Base-by-base conservation (phyloP, 1,139 yeast genomes). In the Sugiyamaella grinbergsii region DNA sequence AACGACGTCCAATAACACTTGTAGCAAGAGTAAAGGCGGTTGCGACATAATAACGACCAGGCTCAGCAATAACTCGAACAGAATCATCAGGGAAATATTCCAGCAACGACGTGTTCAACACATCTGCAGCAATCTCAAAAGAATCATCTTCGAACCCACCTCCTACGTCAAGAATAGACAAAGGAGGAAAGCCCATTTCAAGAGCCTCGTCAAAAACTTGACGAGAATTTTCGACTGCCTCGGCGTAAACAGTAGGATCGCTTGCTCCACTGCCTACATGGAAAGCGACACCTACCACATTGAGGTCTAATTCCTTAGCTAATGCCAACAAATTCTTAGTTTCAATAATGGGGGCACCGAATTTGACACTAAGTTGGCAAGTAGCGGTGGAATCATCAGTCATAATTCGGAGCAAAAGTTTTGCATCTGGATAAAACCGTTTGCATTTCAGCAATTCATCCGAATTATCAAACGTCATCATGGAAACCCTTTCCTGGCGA, bases 201-300 rank as follows among this genome's bases (percentile, higher is more conserved):
- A 58, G 50, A 3, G 82, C 93, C 51, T 70, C 66, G 56, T 84
- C 85, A 67, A 91, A 91, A n/a, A 91, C 80, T 5, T 60, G 54
- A 51, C 82, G 79, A 2, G 96, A 80, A 63, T 90, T 95, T 54
- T 72, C 68, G 42, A 89, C 79, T 0, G 98, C 96, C 58, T 79
- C 80, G 54, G 74, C 75, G 60, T 88, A 79, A 7, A 94, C 79
- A 43, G 73, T 70, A 54, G 83, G 79, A 65, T 89, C 95, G 52
- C 80, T 80, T 22, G 96, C 94, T 42, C 98, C 98, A 2, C 96
- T 86, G 1, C 98, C 98, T 53, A 91, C 90, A 67, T 93, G 98
- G 78, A 93, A 93, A 6, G 96, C 91, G 36, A 90, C 93, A 41
- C 98, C 98, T 24, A 73, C 80, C 34, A 91, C 78, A 52, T 79